Base-by-base conservation (phyloP, 2,329 filamentous ascomycete species). In the Pseudogymnoascus sp. region DNA sequence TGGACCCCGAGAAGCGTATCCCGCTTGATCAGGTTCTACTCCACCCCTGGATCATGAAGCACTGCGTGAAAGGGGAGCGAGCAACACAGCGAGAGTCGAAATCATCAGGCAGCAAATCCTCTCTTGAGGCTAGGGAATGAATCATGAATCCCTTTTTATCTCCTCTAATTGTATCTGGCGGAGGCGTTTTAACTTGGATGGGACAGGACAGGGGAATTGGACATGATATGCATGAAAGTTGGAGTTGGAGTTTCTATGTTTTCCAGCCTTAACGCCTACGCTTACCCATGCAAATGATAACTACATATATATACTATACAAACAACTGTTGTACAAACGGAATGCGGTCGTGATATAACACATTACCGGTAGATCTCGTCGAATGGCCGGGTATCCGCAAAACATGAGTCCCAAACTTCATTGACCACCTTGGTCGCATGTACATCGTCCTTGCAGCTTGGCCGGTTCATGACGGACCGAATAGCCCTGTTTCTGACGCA, bases 361-460 rank as follows among this genome's bases (percentile, higher is more conserved):
- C n/a, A 56, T 78, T 75, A 93, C 75, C 91, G 87, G 75, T 96
- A 99, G 62, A 99, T 92, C 75, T 97, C 93, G 75, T 97, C 92
- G 76, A 99, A 99, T 1, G 95, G 95, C 72, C 95, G 82, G 3
- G 93, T 97, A 76, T 99, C 95, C 61, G 85, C 80, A 75, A 96
- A 99, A 76, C 95, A 99, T 70, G 92, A 97, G 69, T 96, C 93
- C 91, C 93, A 99, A n/a, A 99, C 95, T 76, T 96, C 88, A 76
- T 97, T 95, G 64, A 99, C 91, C 25, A 96, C 87, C 77, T 89
- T 91, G 61, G 86, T 84, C 3, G 95, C 95, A 69, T 97, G 90
- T 12, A 87, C 86, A 70, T 96, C 88, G 75, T 96, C 90, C 75
- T 90, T 90, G 73, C 93, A 95, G 56, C 83, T 82, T 14, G 92